Percentiles rank a stretch among this genome's conserved stretches.
phyloP scores from a whole-genome alignment of 2,329 filamentous ascomycete genomes.

The Aspergillus spinulosporus region DNA sequence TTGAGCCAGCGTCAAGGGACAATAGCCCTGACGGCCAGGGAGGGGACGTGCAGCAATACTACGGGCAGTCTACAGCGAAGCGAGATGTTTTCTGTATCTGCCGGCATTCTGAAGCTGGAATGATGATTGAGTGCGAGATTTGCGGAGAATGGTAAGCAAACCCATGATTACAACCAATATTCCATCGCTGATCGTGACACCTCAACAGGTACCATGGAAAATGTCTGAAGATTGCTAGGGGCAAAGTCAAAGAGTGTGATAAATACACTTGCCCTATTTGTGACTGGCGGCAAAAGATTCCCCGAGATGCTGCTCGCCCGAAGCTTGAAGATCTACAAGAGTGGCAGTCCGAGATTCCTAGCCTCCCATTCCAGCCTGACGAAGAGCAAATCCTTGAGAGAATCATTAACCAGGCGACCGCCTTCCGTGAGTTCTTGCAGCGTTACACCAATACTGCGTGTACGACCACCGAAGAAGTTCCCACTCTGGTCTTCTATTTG shows the following conservation, averaged over 20 bases:
- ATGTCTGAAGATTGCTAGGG: slow-evolving; percentile 93
- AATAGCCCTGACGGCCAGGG: slow-evolving; percentile 57
- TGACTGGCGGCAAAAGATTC: slow-evolving; percentile 95
- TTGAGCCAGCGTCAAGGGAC: slow-evolving; percentile 87
- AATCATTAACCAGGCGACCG: slow-evolving; percentile 81
- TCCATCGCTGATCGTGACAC: slow-evolving; percentile 27
- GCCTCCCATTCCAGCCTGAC: slow-evolving; percentile 89
- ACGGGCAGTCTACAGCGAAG: slow-evolving; percentile 54
- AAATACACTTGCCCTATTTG: slow-evolving; percentile 98
- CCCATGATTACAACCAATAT: background rate
- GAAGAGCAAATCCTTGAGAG: slow-evolving; percentile 84
- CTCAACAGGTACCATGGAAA: slow-evolving; percentile 96
- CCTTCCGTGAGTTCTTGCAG: slow-evolving; percentile 79
- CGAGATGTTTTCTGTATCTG: slow-evolving; percentile 97
- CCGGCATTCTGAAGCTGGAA: slow-evolving; percentile 85
- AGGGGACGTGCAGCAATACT: slow-evolving; percentile 34
- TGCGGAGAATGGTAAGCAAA: slow-evolving; percentile 88
- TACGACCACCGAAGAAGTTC: slow-evolving; percentile 80
- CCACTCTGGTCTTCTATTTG: slow-evolving; percentile 89
- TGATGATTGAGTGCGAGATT: slow-evolving; percentile 99
- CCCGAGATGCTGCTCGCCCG: slow-evolving; percentile 89
- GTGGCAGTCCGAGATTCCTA: slow-evolving; percentile 80
- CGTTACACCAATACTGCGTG: slow-evolving; percentile 78
- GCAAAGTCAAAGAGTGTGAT: slow-evolving; percentile 97
- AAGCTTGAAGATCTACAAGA: slow-evolving; percentile 85